Evolutionary conservation across 2,329 filamentous ascomycete species (phyloP), one percentile per base, ranked within the genome.

Genomic region (Fusarium newnesense): DNA sequence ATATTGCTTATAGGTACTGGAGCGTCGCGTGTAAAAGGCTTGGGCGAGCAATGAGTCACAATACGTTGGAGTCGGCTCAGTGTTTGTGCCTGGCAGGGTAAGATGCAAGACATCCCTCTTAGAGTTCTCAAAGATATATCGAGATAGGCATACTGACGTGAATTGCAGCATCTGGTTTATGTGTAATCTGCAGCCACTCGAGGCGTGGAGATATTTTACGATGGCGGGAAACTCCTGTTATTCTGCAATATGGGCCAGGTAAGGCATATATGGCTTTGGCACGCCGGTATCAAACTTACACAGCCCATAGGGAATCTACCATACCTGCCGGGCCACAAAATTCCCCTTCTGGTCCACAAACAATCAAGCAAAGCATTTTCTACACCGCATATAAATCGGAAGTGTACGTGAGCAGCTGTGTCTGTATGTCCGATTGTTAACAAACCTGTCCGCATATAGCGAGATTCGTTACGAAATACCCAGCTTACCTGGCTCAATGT

Each of bases 81-180:
- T 43, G 42, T 24, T 18, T 43, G n/a, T 43, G 42, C 12, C 8
- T 43, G n/a, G 42, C 42, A 43, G 42, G 42, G 42, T 43, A 24
- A 12, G 42, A 34, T 34, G 34, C 15, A 34, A 13, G 32, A 24
- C 9, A 43, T 43, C 3, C 16, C n/a, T 43, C 9, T 43, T 18
- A 3, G 7, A 24, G 9, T 24, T 24, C 9, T 16, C 3, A 10
- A 12, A 39, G 13, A 10, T 34, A 34, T 39, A 21, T 13, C 5
- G 9, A 3, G 0, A 2, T 6, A 10, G 16, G 7, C n/a, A 24
- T 11, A 11, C 15, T 43, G 6, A 43, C 10, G 4, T 24, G 6
- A 11, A 15, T 43, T 11, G n/a, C 15, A 43, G n/a, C 6, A 43
- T 43, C 9, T 43, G 42, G 42, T 43, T 43, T 2, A 43, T 43